Percentiles rank a stretch among this genome's conserved stretches.
phyloP scores from a whole-genome alignment of 306 rosid genomes.

The Cercis canadensis region DNA sequence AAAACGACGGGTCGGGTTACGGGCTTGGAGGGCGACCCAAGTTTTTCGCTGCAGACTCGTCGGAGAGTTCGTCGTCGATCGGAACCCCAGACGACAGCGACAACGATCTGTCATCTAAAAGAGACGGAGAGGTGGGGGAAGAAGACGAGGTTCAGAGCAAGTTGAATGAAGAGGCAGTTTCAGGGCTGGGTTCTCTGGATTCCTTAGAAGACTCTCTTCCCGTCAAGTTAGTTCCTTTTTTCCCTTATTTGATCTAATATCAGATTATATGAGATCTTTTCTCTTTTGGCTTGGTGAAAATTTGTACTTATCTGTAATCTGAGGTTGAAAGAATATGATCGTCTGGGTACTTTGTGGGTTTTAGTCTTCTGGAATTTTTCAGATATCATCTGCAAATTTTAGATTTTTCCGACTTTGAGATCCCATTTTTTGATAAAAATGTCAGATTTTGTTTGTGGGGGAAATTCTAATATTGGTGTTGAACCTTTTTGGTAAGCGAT shows the following conservation, averaged over 20 bases:
- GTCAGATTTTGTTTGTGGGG: not conserved
- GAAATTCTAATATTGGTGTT: conserved; percentile 7
- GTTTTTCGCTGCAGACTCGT: conserved; percentile 46
- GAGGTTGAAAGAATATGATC: too few species aligned
- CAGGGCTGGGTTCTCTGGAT: conserved; percentile 55
- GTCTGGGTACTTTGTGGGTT: too few species aligned
- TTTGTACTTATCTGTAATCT: too few species aligned
- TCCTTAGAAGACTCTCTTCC: conserved; percentile 88
- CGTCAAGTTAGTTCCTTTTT: conserved; percentile 63
- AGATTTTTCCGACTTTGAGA: too few species aligned
- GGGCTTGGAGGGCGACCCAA: conserved; percentile 26
- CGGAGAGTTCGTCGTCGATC: conserved; percentile 81
- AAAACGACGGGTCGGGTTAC: conserved; percentile 29
- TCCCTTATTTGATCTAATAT: not conserved
- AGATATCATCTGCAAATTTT: too few species aligned
- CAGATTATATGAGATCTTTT: too few species aligned
- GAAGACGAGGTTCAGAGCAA: conserved; percentile 66
- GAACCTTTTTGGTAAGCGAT: conserved; percentile 6
- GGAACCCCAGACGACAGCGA: conserved; percentile 78
- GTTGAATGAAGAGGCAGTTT: conserved; percentile 37
- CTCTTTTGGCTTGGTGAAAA: too few species aligned
- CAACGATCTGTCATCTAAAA: conserved; percentile 27
- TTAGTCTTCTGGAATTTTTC: too few species aligned
- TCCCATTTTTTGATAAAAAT: too few species aligned
- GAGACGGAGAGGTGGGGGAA: conserved; percentile 26